A percentile compares a stretch with the other conserved stretches of the same genome.
Evolutionary conservation across 139 green algal genomes (phyloP).

Genomic region (Chlamydomonas schloesseri): DNA sequence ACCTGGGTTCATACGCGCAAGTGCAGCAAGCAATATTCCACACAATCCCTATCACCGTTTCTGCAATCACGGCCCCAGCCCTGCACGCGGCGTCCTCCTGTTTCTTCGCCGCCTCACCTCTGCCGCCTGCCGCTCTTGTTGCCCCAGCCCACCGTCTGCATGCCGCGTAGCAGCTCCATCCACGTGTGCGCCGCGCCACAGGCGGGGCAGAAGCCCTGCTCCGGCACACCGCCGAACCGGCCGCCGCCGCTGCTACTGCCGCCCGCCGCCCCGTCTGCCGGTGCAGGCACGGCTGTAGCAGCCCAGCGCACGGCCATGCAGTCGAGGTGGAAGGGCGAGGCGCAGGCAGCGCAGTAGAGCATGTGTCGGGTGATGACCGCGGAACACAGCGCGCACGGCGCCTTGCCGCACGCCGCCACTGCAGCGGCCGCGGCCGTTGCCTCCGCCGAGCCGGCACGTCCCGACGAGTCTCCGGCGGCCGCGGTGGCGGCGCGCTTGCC

Average conservation of each 20-base stretch:
- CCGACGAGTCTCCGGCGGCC: no score
- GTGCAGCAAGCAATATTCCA: no score
- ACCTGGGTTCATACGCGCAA: no score
- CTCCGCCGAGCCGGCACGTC: no score
- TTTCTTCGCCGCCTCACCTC: background rate
- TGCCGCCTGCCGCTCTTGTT: background rate
- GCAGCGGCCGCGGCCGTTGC: background rate
- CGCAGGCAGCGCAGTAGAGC: constrained; percentile 33
- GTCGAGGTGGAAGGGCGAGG: constrained; percentile 34
- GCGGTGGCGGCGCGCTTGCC: no score
- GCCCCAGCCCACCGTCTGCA: constrained; percentile 18
- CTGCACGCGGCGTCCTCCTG: no score
- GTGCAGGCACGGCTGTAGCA: background rate
- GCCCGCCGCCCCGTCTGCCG: background rate
- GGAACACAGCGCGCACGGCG: constrained; percentile 23
- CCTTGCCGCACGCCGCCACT: background rate
- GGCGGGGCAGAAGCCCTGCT: constrained; percentile 33
- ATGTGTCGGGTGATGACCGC: constrained; percentile 15
- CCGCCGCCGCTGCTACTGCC: background rate
- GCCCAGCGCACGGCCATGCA: constrained; percentile 34
- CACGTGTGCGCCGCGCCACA: constrained; percentile 38
- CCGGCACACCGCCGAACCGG: constrained; percentile 34
- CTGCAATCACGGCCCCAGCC: no score
- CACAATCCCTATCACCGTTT: no score
- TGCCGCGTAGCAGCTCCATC: constrained; percentile 38